Evolutionary conservation across 176 grass and related monocot species (phyloP).

Genomic region (Oryza australiensis): DNA sequence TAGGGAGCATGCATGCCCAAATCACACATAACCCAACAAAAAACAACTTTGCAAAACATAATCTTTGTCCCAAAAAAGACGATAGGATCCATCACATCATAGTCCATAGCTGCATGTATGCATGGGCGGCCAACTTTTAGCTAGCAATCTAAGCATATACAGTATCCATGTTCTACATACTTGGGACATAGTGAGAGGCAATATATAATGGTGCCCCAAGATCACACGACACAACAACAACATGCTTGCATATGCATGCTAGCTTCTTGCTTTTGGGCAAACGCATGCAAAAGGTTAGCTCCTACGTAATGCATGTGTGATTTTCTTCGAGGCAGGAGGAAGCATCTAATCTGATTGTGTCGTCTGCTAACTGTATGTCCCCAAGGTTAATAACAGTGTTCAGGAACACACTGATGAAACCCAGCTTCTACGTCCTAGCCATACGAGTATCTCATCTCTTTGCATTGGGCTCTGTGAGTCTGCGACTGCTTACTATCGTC

Average conservation of each 20-base stretch:
- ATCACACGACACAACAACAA: constrained; percentile 31
- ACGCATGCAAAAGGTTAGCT: not conserved
- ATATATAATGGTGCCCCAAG: constrained; percentile 35
- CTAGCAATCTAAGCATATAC: not conserved
- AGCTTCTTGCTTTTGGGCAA: not conserved
- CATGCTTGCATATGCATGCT: not conserved
- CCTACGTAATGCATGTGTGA: not conserved
- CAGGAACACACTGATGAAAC: not conserved
- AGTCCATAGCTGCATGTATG: not conserved
- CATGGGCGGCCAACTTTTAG: constrained; percentile 8
- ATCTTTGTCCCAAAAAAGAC: constrained; percentile 33
- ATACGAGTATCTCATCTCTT: not conserved
- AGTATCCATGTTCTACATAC: constrained; percentile 11
- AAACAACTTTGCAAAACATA: constrained; percentile 35
- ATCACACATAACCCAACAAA: constrained; percentile 61
- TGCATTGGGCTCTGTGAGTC: not conserved
- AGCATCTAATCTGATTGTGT: not conserved
- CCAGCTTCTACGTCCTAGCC: not conserved
- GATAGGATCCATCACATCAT: constrained; percentile 37
- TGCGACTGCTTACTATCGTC: too few relatives aligned
- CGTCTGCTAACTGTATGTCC: not conserved
- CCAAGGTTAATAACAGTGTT: not conserved
- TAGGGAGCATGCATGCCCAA: constrained; percentile 29
- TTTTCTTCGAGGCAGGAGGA: not conserved
- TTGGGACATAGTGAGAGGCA: constrained; percentile 13